phyloP scores from a whole-genome alignment of 2,329 filamentous ascomycete species.

The Dothiorella sarmentorum region DNA sequence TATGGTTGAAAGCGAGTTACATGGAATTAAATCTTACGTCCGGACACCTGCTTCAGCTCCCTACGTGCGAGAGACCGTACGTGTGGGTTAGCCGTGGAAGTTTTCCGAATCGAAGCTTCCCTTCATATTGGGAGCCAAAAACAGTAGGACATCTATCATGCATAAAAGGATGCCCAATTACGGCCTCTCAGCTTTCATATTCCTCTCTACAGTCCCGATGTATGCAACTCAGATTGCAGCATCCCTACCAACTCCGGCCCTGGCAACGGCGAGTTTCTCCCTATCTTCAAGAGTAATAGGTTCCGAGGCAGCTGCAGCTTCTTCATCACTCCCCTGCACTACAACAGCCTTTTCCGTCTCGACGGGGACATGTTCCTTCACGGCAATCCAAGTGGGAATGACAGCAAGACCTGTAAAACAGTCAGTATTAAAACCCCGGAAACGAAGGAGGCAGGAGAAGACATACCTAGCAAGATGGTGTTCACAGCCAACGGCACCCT shows the following conservation, averaged over 20 bases:
- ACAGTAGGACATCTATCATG: no score
- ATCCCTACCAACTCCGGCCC: not conserved
- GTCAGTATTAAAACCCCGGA: no score
- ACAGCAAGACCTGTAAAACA: slow-evolving; percentile 26
- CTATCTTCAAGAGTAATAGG: not conserved
- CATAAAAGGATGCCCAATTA: no score
- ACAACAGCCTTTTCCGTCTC: slow-evolving; percentile 11
- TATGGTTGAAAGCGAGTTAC: no score
- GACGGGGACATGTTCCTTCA: slow-evolving; percentile 30
- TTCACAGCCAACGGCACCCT: slow-evolving; percentile 43
- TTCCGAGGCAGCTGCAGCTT: not conserved
- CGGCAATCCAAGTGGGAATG: slow-evolving; percentile 32
- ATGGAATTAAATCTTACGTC: no score
- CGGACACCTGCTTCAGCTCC: no score
- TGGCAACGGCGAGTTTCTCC: not conserved
- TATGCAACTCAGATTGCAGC: not conserved
- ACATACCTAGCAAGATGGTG: slow-evolving; percentile 27
- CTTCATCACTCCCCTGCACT: not conserved
- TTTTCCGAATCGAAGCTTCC: no score
- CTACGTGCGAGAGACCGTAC: no score
- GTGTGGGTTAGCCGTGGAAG: no score
- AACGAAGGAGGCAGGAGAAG: not conserved
- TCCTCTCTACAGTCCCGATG: no score
- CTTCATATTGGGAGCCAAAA: no score
- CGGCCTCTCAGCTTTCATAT: no score